These are phyloP conservation scores for Vigna angularis DNA, from an alignment of 306 rosid species.

Conservation along the genomic window DNA sequence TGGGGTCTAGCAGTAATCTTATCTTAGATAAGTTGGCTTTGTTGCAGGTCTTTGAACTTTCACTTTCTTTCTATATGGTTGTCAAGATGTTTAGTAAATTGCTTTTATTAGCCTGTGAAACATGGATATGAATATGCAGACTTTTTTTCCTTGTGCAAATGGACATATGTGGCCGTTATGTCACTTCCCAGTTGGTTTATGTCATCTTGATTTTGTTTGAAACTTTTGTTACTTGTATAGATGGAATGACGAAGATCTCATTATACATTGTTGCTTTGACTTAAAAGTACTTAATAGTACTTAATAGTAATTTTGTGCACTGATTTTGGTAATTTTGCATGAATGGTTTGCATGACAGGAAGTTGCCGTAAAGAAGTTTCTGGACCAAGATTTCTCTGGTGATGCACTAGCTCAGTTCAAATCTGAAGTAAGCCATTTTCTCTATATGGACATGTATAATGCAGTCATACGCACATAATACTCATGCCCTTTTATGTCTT, in stretches of 20 bases:
- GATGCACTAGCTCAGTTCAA: conserved; percentile 91
- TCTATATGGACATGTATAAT: conserved; percentile 20
- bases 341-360: conserved; percentile 65
- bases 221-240: conserved; percentile 33
- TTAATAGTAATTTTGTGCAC: conserved; percentile 23
- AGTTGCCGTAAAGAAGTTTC: conserved; percentile 99
- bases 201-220: conserved; percentile 27
- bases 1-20: conserved; percentile 23
- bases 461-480: conserved; percentile 23
- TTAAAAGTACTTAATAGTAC: conserved; percentile 33
- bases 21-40: conserved; percentile 32
- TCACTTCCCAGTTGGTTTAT: not conserved
- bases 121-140: conserved; percentile 27
- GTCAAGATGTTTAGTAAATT: conserved; percentile 17
- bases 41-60: conserved; percentile 15
- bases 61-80: conserved; percentile 8
- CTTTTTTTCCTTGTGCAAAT: conserved; percentile 22
- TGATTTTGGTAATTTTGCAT: conserved; percentile 36
- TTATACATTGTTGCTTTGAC: conserved; percentile 24
- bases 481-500: conserved; percentile 39
- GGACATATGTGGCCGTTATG: conserved; percentile 15
- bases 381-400: conserved; percentile 95
- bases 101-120: conserved; percentile 23
- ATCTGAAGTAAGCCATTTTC: conserved; percentile 78
- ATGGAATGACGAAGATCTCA: conserved; percentile 34